Percentiles rank a stretch among this genome's conserved stretches.
Evolutionary conservation across 768 basidiomycete species (phyloP).

Genomic region (Antrodiella citrinella): DNA sequence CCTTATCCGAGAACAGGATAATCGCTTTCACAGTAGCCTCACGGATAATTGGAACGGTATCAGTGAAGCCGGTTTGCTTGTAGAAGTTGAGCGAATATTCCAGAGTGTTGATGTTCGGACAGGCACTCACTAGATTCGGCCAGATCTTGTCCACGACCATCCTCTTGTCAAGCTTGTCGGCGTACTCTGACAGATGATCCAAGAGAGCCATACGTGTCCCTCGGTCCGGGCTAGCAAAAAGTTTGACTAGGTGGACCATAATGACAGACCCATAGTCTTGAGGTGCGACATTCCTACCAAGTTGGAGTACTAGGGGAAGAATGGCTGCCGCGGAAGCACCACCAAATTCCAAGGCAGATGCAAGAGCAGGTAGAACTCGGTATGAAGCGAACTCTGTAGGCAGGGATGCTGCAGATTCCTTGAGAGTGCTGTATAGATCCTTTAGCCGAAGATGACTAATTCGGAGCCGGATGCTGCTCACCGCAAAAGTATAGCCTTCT

Average conservation of each 20-base stretch:
- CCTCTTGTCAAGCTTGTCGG: slow-evolving; percentile 81
- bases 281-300: slow-evolving; percentile 63
- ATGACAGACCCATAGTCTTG: slow-evolving; percentile 65
- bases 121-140: slow-evolving; percentile 71
- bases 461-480: slow-evolving; percentile 19
- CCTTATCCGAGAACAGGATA: slow-evolving; percentile 78
- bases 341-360: slow-evolving; percentile 71
- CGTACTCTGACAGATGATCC: slow-evolving; percentile 77
- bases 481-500: slow-evolving; percentile 70
- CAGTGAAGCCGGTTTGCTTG: slow-evolving; percentile 92
- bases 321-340: slow-evolving; percentile 66
- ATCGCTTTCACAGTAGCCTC: slow-evolving; percentile 92
- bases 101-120: background rate
- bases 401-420: slow-evolving; percentile 71
- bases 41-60: slow-evolving; percentile 89
- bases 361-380: slow-evolving; percentile 81
- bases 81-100: background rate
- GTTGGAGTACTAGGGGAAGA: slow-evolving; percentile 75
- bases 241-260: slow-evolving; percentile 70
- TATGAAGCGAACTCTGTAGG: slow-evolving; percentile 80
- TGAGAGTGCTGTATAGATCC: slow-evolving; percentile 48
- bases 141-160: slow-evolving; percentile 83
- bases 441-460: background rate
- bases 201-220: slow-evolving; percentile 91
- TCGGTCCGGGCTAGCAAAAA: slow-evolving; percentile 85